These are phyloP conservation scores for Mortierella sp. DNA, from an alignment of 371 early-diverging fungal genomes.

Conservation along the genomic window DNA sequence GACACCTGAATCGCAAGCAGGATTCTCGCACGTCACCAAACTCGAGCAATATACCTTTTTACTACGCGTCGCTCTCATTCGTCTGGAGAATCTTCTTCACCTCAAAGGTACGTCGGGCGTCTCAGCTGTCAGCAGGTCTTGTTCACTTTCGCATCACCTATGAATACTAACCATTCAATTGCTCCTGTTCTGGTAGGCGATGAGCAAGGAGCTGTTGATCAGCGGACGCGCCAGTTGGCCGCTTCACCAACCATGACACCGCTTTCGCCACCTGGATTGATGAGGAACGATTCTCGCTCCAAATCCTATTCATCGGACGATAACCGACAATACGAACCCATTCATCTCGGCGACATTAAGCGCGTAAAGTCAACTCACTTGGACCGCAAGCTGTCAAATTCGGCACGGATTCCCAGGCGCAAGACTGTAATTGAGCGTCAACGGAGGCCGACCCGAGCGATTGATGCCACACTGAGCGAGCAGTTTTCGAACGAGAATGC, in stretches of 20 bases:
- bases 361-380: slow-evolving; percentile 75
- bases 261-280: slow-evolving; percentile 23
- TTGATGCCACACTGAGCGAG: slow-evolving; percentile 6
- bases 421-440: slow-evolving; percentile 74
- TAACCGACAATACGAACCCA: slow-evolving; percentile 57
- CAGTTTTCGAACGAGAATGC: background rate
- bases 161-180: background rate
- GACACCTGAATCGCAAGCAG: slow-evolving; percentile 62
- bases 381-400: slow-evolving; percentile 69
- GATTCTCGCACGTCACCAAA: slow-evolving; percentile 83
- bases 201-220: slow-evolving; percentile 18
- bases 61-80: slow-evolving; percentile 88
- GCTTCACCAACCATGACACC: slow-evolving; percentile 20
- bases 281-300: slow-evolving; percentile 58
- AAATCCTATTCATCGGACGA: slow-evolving; percentile 63
- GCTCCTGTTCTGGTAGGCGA: slow-evolving; percentile 25
- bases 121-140: background rate
- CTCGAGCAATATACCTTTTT: slow-evolving; percentile 94
- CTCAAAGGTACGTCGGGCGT: slow-evolving; percentile 66
- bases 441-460: slow-evolving; percentile 17
- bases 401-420: slow-evolving; percentile 68
- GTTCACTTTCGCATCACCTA: background rate
- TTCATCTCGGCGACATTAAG: slow-evolving; percentile 70
- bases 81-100: slow-evolving; percentile 83
- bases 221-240: slow-evolving; percentile 39